Conservation (phyloP, 805 yeast genomes). For the Starmera quercuum region DNA sequence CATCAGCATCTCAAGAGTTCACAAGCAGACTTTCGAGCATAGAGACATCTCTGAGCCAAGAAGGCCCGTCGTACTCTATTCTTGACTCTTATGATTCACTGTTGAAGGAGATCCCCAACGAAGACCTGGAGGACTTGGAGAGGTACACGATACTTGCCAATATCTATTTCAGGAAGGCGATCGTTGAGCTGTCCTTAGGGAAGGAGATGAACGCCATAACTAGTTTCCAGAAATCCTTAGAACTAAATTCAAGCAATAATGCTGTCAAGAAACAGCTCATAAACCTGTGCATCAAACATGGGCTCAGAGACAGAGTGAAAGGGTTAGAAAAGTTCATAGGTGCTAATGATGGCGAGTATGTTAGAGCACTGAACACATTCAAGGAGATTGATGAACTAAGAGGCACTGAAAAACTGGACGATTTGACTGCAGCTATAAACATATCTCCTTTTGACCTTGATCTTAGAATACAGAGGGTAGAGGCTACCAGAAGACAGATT, state of each 20-base stretch:
- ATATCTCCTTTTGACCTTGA: conserved; percentile 37
- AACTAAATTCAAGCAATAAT: conserved; percentile 28
- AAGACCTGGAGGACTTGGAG: conserved; percentile 3
- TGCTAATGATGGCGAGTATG: conserved; percentile 8
- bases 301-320: conserved; percentile 34
- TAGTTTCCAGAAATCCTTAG: conserved; percentile 42
- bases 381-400: conserved; percentile 11
- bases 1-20: background rate
- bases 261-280: conserved; percentile 44
- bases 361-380: conserved; percentile 11
- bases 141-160: conserved; percentile 26
- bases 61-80: conserved; percentile 16
- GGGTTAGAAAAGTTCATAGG: background rate
- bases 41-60: background rate
- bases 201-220: conserved; percentile 44
- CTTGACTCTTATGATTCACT: conserved; percentile 13
- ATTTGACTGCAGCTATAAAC: conserved; percentile 26
- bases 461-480: conserved; percentile 24
- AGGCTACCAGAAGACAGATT: conserved; percentile 18
- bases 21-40: background rate
- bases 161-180: conserved; percentile 50
- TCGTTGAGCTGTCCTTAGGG: conserved; percentile 50
- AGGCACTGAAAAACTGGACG: conserved; percentile 21
- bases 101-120: conserved; percentile 3
- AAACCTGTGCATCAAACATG: conserved; percentile 45